phyloP scores from a whole-genome alignment of 345 rosid species.

The Toxicodendron radicans region DNA sequence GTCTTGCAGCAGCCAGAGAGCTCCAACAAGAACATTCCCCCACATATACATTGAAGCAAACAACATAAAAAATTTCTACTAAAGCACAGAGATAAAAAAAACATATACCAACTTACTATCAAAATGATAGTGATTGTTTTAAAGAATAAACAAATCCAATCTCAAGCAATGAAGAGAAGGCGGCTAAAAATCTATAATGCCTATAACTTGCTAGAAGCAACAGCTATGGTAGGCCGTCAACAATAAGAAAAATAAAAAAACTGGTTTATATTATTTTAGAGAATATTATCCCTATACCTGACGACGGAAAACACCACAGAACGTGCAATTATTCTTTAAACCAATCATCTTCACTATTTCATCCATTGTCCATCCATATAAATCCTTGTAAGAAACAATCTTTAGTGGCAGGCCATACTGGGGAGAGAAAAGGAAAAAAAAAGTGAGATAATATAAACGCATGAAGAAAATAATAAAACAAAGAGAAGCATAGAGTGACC shows the following conservation, averaged over 20 bases:
- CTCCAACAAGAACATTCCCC: not conserved
- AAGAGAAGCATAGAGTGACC: not conserved
- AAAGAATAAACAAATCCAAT: too few species aligned
- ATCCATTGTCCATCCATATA: slow-evolving; percentile 99
- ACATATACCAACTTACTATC: not conserved
- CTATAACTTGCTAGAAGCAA: slow-evolving; percentile 2
- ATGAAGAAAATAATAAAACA: not conserved
- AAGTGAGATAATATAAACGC: not conserved
- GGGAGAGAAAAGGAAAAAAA: not conserved
- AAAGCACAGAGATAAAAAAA: too few species aligned
- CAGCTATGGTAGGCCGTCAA: too few species aligned
- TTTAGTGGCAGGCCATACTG: slow-evolving; percentile 89
- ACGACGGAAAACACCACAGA: slow-evolving; percentile 93
- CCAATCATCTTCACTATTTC: slow-evolving; percentile 96
- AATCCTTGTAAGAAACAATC: slow-evolving; percentile 91
- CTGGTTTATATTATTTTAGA: not conserved
- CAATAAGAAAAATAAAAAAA: not conserved
- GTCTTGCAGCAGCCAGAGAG: not conserved
- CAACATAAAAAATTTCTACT: not conserved
- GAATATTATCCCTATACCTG: slow-evolving; percentile 49
- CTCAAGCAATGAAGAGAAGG: not conserved
- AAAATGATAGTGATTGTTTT: not conserved
- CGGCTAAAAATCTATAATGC: not conserved
- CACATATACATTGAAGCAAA: not conserved
- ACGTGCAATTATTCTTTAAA: slow-evolving; percentile 90